Evolutionary conservation across 2,329 filamentous ascomycete genomes (phyloP), one percentile per base, ranked within the genome.

Genomic region (Colletotrichum lupini): DNA sequence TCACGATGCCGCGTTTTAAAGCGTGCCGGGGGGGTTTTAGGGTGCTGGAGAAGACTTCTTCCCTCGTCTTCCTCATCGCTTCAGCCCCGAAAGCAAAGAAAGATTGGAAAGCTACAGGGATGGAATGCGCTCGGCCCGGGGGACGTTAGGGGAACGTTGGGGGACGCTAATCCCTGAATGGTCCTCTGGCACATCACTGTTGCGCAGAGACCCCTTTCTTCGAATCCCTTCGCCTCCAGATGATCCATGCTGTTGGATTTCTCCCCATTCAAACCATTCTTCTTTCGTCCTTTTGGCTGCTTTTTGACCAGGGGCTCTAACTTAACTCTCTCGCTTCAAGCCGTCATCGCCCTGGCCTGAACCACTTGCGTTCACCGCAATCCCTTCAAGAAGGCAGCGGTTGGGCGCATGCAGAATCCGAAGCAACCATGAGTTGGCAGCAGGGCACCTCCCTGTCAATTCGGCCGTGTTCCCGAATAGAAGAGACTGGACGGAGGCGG

Each of bases 181-280:
- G 58, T 11, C 24, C n/a, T 22, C 69, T 72, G 65, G 65, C 37
- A 63, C 69, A 42, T 14, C 32, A 30, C 65, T 42, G 46, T 52
- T 35, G 42, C 35, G 63, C 56, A 67, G 32, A 22, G 26, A 16
- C 28, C 49, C 37, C 67, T 35, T 52, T 63, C 35, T 35, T 68
- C 52, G 69, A 53, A 26, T 58, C 56, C 67, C 60, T 56, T 70
- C 70, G 67, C 56, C 60, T 73, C 70, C 67, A 65, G 59, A 5
- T 11, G 30, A 30, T 30, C 37, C 59, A 42, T 61, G 37, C 14
- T 11, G 24, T 12, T 16, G 58, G 22, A 5, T 30, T 22, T 52
- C 28, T 53, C 52, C 52, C 22, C 58, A 42, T 14, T 8, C n/a
- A 24, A 11, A 32, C 28, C 46, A 11, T 3, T 53, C 3, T 8